Evolutionary conservation across 2,329 filamentous ascomycete species (phyloP).

Genomic region (Aotearoamyces nothofagi): DNA sequence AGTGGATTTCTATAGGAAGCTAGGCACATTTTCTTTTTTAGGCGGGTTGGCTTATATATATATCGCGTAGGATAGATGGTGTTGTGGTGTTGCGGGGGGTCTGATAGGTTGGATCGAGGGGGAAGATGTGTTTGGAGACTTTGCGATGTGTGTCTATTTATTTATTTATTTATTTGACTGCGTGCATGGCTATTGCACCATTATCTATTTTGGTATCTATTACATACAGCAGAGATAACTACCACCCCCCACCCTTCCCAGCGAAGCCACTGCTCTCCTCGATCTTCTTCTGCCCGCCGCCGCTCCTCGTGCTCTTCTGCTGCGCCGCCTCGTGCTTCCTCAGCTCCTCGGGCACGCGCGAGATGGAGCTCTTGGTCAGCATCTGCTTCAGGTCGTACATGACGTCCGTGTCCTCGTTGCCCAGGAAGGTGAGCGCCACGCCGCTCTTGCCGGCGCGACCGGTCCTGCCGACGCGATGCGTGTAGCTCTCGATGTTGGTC

Average conservation of each 20-base stretch:
- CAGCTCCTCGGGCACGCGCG: slow-evolving; percentile 81
- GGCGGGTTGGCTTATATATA: slow-evolving; percentile 1
- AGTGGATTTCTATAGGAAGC: slow-evolving; percentile 5
- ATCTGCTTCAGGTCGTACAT: slow-evolving; percentile 95
- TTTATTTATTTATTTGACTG: no score
- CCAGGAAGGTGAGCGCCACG: slow-evolving; percentile 91
- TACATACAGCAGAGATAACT: slow-evolving; percentile 1
- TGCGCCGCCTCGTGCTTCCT: slow-evolving; percentile 84
- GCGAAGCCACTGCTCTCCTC: slow-evolving; percentile 23
- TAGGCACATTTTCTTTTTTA: slow-evolving; percentile 1
- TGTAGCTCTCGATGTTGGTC: slow-evolving; percentile 81
- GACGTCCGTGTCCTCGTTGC: slow-evolving; percentile 76
- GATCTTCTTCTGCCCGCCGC: slow-evolving; percentile 28
- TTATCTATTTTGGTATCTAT: slow-evolving; percentile 2
- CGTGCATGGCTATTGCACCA: no score
- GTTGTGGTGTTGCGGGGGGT: no score
- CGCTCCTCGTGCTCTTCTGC: slow-evolving; percentile 47
- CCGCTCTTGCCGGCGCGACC: slow-evolving; percentile 95
- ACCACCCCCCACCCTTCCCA: slow-evolving; percentile 21
- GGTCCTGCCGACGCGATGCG: slow-evolving; percentile 90
- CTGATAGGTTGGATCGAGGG: no score
- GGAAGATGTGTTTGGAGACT: no score
- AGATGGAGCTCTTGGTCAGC: slow-evolving; percentile 78
- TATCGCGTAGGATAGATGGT: no score
- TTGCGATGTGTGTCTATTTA: no score